Base-by-base conservation (phyloP, 176 grass and related monocot species). In the Echinochloa phyllopogon region DNA sequence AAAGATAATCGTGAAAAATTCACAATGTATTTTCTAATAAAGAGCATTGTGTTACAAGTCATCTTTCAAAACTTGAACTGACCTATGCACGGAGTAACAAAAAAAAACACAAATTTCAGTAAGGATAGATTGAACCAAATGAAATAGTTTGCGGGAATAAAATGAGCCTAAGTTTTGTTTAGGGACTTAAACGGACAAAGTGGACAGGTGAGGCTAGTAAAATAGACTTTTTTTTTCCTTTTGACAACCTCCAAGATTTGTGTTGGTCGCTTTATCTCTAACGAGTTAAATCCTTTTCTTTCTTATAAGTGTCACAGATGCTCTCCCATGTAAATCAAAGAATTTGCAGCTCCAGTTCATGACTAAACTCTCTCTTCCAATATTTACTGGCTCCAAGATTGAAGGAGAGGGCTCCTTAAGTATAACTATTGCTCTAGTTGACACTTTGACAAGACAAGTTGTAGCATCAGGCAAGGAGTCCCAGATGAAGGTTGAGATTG, bases 351-450 rank as follows among this genome's bases (percentile, higher is more conserved):
- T 99, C 65, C 85, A 92, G 6, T 99, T 99, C 88, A 92, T 79
- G 78, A 89, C 86, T 56, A 96, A 65, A 77, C 93, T 96, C 55
- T 94, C 93, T 88, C 89, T 96, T 85, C 96, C 96, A 3, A 91
- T 99, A 92, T 99, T 99, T 79, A 99, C 96, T 75, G 91, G 93
- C 43, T 65, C 89, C 58, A 95, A 89, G 87, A 92, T 99, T 37
- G 96, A 99, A 85, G 96, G 87, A 43, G 91, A 98, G 81, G 74
- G 89, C 72, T 89, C 80, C 76, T 89, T 87, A 33, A 65, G 49
- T 70, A 83, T 95, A 43, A 82, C 40, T 43, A 81, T 99, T 76
- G 71, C 84, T 85, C 82, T 99, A 82, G 56, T 96, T 20, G 96
- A 98, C 29, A 39, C 89, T 51, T 77, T 86, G 48, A 87, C 87